Base-by-base conservation (phyloP, 768 basidiomycete genomes). In the Symmetrospora coprosmae region DNA sequence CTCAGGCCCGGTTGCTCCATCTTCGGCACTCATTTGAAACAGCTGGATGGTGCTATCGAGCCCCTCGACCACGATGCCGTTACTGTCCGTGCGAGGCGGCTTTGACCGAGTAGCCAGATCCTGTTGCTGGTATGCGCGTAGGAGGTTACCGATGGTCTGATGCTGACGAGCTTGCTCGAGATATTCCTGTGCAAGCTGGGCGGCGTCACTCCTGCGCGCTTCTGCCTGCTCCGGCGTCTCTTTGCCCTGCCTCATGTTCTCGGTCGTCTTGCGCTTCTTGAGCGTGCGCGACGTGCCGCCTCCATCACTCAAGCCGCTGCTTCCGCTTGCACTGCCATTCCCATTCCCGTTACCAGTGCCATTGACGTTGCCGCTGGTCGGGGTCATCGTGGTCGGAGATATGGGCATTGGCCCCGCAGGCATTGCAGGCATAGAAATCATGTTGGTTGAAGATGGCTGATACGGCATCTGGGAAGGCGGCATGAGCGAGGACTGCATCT, bases 251-350 rank as follows among this genome's bases (percentile, higher is more conserved):
- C 43, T 55, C 3, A 63, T 31, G 47, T 63, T 63, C 4, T 63
- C 62, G 19, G 38, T 38, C 2, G 62, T 63, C 37, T 63, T 63
- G 4, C 62, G 40, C 46, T 52, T 58, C 62, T 63, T 63, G 14
- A 63, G 27, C 14, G 43, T 49, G 17, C 41, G 34, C 7, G 52
- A 11, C 30, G 17, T 11, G 2, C 23, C 38, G 27, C 34, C 40
- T n/a, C n/a, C n/a, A n/a, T n/a, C n/a, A n/a, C n/a, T n/a, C n/a
- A n/a, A n/a, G n/a, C n/a, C n/a, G n/a, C n/a, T n/a, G n/a, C n/a
- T n/a, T n/a, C n/a, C n/a, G n/a, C n/a, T n/a, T n/a, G n/a, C n/a
- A n/a, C n/a, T n/a, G n/a, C n/a, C n/a, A n/a, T n/a, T n/a, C n/a
- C n/a, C n/a, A n/a, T n/a, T n/a, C n/a, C n/a, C n/a, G n/a, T n/a